Conservation (phyloP, 1,139 yeast species). For the Saccharomyces hybrid region DNA sequence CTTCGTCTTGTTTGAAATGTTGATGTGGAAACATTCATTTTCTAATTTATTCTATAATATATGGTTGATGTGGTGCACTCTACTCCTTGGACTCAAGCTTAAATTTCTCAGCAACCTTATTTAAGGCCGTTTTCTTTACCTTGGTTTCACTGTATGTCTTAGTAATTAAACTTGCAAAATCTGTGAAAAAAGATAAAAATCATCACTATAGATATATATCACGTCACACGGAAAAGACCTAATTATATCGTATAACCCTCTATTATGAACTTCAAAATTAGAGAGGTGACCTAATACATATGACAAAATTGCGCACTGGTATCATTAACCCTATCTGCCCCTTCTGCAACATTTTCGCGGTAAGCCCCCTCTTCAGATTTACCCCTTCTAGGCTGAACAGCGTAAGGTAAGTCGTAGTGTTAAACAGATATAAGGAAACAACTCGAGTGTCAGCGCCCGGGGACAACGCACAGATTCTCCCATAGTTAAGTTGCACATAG, state of each 20-base stretch:
- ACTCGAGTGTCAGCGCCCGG: neutral
- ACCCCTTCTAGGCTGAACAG: neutral
- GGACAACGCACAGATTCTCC: neutral
- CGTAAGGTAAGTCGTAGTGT: neutral
- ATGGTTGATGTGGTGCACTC: neutral
- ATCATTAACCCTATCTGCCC: neutral
- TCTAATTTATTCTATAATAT: neutral
- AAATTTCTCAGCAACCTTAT: too few species aligned
- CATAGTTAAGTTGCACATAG: neutral
- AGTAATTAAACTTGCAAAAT: neutral
- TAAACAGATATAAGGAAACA: neutral
- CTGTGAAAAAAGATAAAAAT: neutral
- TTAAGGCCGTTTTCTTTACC: neutral
- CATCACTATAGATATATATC: neutral
- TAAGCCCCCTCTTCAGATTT: neutral
- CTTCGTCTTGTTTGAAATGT: constrained; percentile 78
- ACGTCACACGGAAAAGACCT: neutral
- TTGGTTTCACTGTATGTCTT: neutral
- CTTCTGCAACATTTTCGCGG: neutral
- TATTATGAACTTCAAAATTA: neutral
- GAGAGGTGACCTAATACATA: neutral
- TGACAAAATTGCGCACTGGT: neutral
- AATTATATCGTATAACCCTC: too few species aligned
- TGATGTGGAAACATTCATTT: constrained; percentile 84
- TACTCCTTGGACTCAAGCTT: neutral